Conservation (phyloP, 1,139 yeast species). For the Debaryomyces robertsiae region DNA sequence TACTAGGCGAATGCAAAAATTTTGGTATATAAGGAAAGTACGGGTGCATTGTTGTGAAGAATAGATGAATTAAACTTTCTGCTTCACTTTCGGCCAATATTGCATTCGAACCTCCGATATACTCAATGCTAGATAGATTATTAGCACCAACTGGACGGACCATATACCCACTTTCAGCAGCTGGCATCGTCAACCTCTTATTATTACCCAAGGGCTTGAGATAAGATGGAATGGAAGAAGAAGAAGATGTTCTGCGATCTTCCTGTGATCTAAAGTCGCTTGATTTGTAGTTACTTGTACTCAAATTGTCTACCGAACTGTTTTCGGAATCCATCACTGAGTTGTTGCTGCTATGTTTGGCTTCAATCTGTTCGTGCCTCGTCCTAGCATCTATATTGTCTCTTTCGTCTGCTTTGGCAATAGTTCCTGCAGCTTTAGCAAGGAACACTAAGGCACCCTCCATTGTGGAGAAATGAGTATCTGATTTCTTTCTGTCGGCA, state of each 20-base stretch:
- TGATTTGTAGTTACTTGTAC: not conserved
- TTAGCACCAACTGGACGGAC: slow-evolving; percentile 59
- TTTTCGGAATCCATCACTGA: slow-evolving; percentile 3
- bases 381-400: slow-evolving; percentile 68
- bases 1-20: slow-evolving; percentile 66
- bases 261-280: not conserved
- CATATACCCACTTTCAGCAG: slow-evolving; percentile 48
- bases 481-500: slow-evolving; percentile 9
- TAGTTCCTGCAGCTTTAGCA: slow-evolving; percentile 76
- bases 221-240: slow-evolving; percentile 18
- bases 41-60: slow-evolving; percentile 82
- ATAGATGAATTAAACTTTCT: slow-evolving; percentile 58
- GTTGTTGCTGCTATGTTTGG: slow-evolving; percentile 11
- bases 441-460: slow-evolving; percentile 71
- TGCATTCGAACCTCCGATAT: slow-evolving; percentile 60
- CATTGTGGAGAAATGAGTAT: slow-evolving; percentile 46
- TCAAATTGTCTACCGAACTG: not conserved
- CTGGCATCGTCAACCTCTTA: slow-evolving; percentile 27
- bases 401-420: slow-evolving; percentile 66
- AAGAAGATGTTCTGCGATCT: not conserved
- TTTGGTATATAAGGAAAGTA: slow-evolving; percentile 85
- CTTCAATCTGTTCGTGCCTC: slow-evolving; percentile 52
- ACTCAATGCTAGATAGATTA: slow-evolving; percentile 60
- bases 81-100: slow-evolving; percentile 72
- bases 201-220: slow-evolving; percentile 16